Evolutionary conservation across 1,139 yeast genomes (phyloP).

Genomic region (Yamadazyma songkhlaensis): DNA sequence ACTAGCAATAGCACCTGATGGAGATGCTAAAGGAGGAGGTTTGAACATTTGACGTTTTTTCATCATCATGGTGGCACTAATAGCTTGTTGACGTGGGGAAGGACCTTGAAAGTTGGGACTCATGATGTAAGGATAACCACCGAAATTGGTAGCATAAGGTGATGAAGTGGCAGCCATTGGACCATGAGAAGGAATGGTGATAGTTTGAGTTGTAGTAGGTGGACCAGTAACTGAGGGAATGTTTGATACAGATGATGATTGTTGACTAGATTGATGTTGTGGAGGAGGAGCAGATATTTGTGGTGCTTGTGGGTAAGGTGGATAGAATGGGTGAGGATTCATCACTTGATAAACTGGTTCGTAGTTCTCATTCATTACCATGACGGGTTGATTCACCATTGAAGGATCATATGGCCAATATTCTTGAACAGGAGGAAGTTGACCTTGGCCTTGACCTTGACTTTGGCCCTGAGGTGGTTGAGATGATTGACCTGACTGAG

Average conservation of each 20-base stretch:
- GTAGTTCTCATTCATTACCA: constrained; percentile 13
- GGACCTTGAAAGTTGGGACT: constrained; percentile 8
- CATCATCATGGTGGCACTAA: constrained; percentile 16
- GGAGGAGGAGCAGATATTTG: constrained; percentile 4
- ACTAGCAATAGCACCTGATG: background rate
- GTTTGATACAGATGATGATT: background rate
- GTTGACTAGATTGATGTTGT: constrained; percentile 1
- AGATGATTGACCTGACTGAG: background rate
- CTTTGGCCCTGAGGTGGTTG: constrained; percentile 1
- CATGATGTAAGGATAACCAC: constrained; percentile 4
- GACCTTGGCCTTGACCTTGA: too few species aligned
- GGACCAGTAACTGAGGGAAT: constrained; percentile 9
- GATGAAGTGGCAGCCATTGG: constrained; percentile 4
- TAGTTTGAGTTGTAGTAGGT: constrained; percentile 8
- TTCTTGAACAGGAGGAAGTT: constrained; percentile 6
- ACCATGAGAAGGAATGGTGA: constrained; percentile 7
- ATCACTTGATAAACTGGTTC: constrained; percentile 9
- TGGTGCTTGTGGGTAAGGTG: constrained; percentile 6
- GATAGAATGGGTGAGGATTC: constrained; percentile 6
- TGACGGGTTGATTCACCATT: constrained; percentile 8
- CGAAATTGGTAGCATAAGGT: constrained; percentile 4
- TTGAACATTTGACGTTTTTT: constrained; percentile 14
- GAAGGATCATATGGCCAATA: constrained; percentile 9
- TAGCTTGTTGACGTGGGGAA: constrained; percentile 13
- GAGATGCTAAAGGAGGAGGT: constrained; percentile 1